Evolutionary conservation across 495 filamentous ascomycete species (phyloP), one percentile per base, ranked within the genome.

Genomic region (Penicillium riverlandense): DNA sequence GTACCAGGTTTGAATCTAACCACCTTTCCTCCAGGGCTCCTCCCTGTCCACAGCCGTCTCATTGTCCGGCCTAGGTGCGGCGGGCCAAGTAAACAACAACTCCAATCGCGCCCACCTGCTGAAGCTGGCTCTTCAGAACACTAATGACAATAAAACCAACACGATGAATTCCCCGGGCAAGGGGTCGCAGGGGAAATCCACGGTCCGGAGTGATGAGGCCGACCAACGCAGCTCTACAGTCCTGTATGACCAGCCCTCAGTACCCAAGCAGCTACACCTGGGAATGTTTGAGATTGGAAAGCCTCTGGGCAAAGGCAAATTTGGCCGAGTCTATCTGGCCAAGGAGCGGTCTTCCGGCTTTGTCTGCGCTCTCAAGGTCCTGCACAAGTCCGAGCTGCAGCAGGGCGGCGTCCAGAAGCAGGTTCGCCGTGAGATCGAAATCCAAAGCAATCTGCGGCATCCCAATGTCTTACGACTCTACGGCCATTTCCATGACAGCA

Each of bases 231-330:
- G 69, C 34, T 75, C 77, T 6, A 63, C 70, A 13, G 56, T 68
- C 2, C 68, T 83, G 44, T 80, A 82, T 44, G 73, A 80, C 40
- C 79, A 87, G 56, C 67, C 80, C 38, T 16, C 55, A 11, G 47
- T 71, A 37, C 79, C 82, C 2, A 91, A 85, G 53, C 77, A 89
- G 41, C 87, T 92, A 60, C 89, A 96, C 51, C 82, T 98, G 2
- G 90, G 91, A 61, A 97, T 98, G 92, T 98, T 98, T 57, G 92
- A 98, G 57, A 97, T 98, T 53, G 92, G 92, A 8, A 86, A 90
- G 38, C 94, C 92, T 2, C 71, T 98, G 6, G 92, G 92, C 8
- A 98, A 97, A 63, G 92, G 92, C 42, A 98, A 98, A 64, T 98
- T 97, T 58, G 92, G 92, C 5, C 79, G 94, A 37, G 92, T 98